Evolutionary conservation across 2,329 filamentous ascomycete genomes (phyloP).

Genomic region (Bipolaris oryzae): DNA sequence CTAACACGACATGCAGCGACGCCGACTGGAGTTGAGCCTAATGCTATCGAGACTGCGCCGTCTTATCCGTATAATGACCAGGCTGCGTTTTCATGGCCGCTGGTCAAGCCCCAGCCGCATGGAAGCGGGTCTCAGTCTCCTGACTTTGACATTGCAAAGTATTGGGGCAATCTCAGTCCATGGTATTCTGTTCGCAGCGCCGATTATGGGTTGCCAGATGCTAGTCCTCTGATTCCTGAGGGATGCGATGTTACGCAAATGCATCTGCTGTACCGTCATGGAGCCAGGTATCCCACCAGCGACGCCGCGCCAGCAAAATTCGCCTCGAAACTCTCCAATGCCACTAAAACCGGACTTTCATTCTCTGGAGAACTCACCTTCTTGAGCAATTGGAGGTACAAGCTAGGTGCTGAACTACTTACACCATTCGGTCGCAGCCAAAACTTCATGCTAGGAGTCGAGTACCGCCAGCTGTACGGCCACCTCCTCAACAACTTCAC

Average conservation of each 20-base stretch:
- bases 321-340: constrained; percentile 34
- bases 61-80: constrained; percentile 38
- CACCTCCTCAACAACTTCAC: constrained; percentile 54
- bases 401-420: constrained; percentile 39
- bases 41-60: constrained; percentile 37
- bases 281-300: constrained; percentile 39
- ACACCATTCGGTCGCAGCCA: constrained; percentile 44
- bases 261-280: constrained; percentile 39
- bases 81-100: constrained; percentile 28
- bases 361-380: constrained; percentile 38
- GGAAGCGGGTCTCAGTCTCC: constrained; percentile 23
- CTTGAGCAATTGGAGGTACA: constrained; percentile 36
- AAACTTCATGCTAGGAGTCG: constrained; percentile 51
- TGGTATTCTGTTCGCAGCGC: constrained; percentile 38
- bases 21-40: constrained; percentile 36
- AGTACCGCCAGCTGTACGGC: constrained; percentile 52
- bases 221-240: constrained; percentile 32
- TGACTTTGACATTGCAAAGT: constrained; percentile 36
- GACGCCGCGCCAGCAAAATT: constrained; percentile 33
- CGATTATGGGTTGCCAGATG: constrained; percentile 37
- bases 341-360: constrained; percentile 31
- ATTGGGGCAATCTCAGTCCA: constrained; percentile 41
- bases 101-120: constrained; percentile 32
- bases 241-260: constrained; percentile 38
- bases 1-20: constrained; percentile 15